Evolutionary conservation across 108 stramenopile genomes (phyloP).

Genomic region (Schizochytrium sp.): DNA sequence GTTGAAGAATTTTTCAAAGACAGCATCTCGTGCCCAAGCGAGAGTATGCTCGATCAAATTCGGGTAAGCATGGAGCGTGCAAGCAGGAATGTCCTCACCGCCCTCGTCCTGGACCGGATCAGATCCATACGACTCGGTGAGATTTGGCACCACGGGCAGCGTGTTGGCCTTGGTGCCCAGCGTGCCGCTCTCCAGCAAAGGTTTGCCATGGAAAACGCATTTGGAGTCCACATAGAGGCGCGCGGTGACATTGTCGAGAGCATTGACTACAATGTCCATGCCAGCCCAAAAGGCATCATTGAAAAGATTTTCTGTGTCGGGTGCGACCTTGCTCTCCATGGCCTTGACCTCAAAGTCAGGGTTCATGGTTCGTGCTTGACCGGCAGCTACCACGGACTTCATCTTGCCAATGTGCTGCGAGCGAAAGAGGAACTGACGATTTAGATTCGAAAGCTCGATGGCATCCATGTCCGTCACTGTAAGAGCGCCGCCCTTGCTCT

Average conservation of each 20-base stretch:
- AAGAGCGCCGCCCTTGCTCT: not conserved
- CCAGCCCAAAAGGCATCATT: conserved; percentile 4
- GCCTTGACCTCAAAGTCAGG: not conserved
- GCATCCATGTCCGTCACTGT: conserved; percentile 28
- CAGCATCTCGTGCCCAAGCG: conserved; percentile 41
- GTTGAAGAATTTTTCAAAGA: conserved; percentile 27
- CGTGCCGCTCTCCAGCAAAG: conserved; percentile 54
- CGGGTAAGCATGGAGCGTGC: conserved; percentile 58
- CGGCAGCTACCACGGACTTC: conserved; percentile 25
- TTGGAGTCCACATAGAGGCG: conserved; percentile 45
- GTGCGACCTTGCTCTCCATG: not conserved
- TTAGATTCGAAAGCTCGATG: conserved; percentile 34
- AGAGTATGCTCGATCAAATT: conserved; percentile 42
- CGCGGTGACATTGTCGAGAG: conserved; percentile 55
- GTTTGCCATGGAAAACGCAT: conserved; percentile 36
- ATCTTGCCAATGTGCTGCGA: conserved; percentile 21
- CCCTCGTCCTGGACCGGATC: conserved; percentile 25
- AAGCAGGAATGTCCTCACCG: conserved; percentile 46
- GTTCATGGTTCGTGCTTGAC: not conserved
- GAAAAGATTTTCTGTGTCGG: conserved; percentile 22
- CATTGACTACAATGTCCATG: conserved; percentile 36
- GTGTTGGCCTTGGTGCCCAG: conserved; percentile 45
- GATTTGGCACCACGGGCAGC: conserved; percentile 37
- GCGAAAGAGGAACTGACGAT: conserved; percentile 37
- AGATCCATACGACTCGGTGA: conserved; percentile 38